These are phyloP conservation scores for Quercus alba DNA, from an alignment of 306 rosid genomes.

Conservation along the genomic window DNA sequence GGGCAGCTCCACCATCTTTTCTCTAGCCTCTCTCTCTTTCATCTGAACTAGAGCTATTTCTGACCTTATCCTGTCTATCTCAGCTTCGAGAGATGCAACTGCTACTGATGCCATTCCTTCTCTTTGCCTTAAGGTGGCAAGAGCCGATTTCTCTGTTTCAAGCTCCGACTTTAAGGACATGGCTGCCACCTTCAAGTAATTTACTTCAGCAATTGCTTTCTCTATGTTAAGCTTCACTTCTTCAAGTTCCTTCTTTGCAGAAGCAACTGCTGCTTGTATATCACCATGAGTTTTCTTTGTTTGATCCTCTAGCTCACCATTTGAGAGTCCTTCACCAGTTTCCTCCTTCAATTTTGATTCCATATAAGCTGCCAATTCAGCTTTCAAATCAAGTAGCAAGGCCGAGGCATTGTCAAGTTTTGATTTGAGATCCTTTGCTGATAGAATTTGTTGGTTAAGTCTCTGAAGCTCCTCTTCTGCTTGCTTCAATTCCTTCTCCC, in stretches of 20 bases:
- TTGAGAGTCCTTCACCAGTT: conserved; percentile 33
- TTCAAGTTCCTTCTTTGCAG: conserved; percentile 76
- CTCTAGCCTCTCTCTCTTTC: conserved; percentile 93
- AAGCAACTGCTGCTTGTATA: conserved; percentile 72
- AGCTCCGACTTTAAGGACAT: conserved; percentile 72
- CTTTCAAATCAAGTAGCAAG: conserved; percentile 75
- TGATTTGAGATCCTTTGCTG: conserved; percentile 79
- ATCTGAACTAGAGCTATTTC: conserved; percentile 85
- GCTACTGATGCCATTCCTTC: conserved; percentile 97
- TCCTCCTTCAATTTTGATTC: conserved; percentile 70
- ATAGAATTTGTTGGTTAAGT: conserved; percentile 66
- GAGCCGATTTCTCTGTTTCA: conserved; percentile 72
- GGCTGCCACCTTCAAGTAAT: conserved; percentile 81
- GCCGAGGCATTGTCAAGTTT: conserved; percentile 79
- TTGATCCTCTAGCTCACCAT: conserved; percentile 42
- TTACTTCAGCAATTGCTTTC: conserved; percentile 83
- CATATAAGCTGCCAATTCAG: conserved; percentile 87
- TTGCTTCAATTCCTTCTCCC: conserved; percentile 93
- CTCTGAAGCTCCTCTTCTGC: conserved; percentile 85
- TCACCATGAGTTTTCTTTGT: conserved; percentile 55
- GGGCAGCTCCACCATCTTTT: conserved; percentile 71
- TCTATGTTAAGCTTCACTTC: conserved; percentile 85
- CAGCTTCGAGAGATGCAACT: conserved; percentile 88
- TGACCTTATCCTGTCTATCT: conserved; percentile 73
- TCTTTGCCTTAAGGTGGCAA: conserved; percentile 69